Evolutionary conservation across 148 eudicot genomes (phyloP).

Genomic region (Chenopodium formosanum): DNA sequence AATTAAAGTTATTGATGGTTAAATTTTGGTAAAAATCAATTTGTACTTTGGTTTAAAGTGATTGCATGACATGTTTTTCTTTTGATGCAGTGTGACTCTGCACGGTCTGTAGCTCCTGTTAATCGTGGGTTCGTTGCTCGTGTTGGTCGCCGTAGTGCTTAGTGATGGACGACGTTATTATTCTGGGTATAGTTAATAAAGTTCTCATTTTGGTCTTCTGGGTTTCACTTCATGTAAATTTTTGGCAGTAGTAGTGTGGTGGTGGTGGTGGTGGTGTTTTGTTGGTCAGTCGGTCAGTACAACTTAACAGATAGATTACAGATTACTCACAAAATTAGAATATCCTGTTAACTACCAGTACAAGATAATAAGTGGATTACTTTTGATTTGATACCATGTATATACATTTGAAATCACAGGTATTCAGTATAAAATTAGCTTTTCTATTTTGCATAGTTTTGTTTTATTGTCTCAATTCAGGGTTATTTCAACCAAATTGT

Average conservation of each 20-base stretch:
- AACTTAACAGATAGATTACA: too few species aligned
- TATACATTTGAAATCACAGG: too few species aligned
- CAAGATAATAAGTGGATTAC: too few species aligned
- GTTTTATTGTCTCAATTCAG: too few species aligned
- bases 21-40: not conserved
- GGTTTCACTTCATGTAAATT: not conserved
- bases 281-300: not conserved
- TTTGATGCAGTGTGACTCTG: slow-evolving; percentile 31
- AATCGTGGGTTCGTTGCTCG: slow-evolving; percentile 30
- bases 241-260: not conserved
- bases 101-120: slow-evolving; percentile 28
- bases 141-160: slow-evolving; percentile 25
- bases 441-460: too few species aligned
- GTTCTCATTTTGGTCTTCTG: not conserved
- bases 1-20: too few species aligned
- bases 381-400: too few species aligned
- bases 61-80: not conserved
- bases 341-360: not conserved
- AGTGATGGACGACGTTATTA: not conserved
- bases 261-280: not conserved
- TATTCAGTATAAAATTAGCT: too few species aligned
- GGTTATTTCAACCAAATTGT: too few species aligned
- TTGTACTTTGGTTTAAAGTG: too few species aligned
- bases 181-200: not conserved
- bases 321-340: not conserved